phyloP scores from a whole-genome alignment of 768 basidiomycete genomes.

The Suillus spraguei region DNA sequence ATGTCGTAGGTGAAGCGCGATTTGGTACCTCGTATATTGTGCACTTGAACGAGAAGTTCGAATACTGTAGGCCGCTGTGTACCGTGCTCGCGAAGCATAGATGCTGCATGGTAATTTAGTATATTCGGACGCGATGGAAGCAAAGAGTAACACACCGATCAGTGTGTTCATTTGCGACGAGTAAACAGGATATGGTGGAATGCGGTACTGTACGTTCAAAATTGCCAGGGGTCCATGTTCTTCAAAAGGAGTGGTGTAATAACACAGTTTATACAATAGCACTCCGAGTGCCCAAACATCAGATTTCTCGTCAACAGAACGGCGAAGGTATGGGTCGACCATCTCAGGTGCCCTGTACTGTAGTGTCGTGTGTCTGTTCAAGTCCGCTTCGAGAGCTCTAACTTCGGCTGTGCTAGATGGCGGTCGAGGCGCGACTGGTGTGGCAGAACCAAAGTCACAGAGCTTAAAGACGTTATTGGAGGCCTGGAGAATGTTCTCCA shows the following conservation, averaged over 20 bases:
- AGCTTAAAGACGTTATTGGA: slow-evolving; percentile 86
- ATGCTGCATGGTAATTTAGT: slow-evolving; percentile 49
- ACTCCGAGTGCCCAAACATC: slow-evolving; percentile 99
- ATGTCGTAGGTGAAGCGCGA: slow-evolving; percentile 74
- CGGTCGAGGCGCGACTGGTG: slow-evolving; percentile 65
- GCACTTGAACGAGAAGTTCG: slow-evolving; percentile 81
- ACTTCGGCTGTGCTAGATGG: slow-evolving; percentile 85
- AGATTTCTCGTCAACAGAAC: slow-evolving; percentile 90
- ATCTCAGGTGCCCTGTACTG: slow-evolving; percentile 99
- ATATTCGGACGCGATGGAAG: slow-evolving; percentile 7
- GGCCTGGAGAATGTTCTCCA: slow-evolving; percentile 96
- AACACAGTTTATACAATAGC: slow-evolving; percentile 96
- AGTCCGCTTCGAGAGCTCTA: slow-evolving; percentile 83
- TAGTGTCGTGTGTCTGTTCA: slow-evolving; percentile 93
- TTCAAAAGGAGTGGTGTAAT: slow-evolving; percentile 99
- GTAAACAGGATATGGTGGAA: slow-evolving; percentile 87
- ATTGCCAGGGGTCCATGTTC: slow-evolving; percentile 97
- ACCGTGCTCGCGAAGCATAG: slow-evolving; percentile 93
- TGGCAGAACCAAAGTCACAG: slow-evolving; percentile 97
- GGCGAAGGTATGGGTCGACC: slow-evolving; percentile 86
- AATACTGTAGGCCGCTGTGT: slow-evolving; percentile 85
- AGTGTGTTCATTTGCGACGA: slow-evolving; percentile 80
- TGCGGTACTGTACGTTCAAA: slow-evolving; percentile 93
- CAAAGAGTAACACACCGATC: slow-evolving; percentile 61
- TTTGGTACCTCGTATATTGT: slow-evolving; percentile 84